Evolutionary conservation across 2,329 filamentous ascomycete genomes (phyloP).

Genomic region (Trematosphaeria pertusa): DNA sequence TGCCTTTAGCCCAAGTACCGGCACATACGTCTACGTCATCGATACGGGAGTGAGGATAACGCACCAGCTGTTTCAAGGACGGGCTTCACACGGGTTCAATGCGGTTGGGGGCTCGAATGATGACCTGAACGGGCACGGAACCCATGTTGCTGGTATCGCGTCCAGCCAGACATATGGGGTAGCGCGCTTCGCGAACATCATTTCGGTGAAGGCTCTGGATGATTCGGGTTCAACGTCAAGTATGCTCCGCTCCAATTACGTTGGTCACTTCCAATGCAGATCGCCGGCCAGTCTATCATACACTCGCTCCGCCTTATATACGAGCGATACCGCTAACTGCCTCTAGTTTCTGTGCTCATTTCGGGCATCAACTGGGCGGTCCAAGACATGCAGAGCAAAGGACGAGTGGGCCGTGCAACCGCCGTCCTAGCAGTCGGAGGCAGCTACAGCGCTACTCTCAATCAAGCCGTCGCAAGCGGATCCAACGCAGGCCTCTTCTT

Average conservation of each 20-base stretch:
- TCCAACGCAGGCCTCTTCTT: slow-evolving; percentile 34
- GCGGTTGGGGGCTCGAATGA: slow-evolving; percentile 83
- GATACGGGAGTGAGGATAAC: slow-evolving; percentile 91
- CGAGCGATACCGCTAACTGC: not conserved
- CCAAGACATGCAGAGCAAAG: slow-evolving; percentile 21
- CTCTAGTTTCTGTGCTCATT: slow-evolving; percentile 14
- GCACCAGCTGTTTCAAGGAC: slow-evolving; percentile 94
- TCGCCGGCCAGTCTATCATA: no score
- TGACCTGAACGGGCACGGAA: slow-evolving; percentile 96
- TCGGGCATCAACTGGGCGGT: slow-evolving; percentile 26
- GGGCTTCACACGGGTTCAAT: slow-evolving; percentile 93
- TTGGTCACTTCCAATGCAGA: not conserved
- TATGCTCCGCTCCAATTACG: slow-evolving; percentile 7
- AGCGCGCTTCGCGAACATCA: slow-evolving; percentile 93
- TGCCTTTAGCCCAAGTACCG: slow-evolving; percentile 89
- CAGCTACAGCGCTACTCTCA: slow-evolving; percentile 24
- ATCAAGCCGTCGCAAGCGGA: slow-evolving; percentile 32
- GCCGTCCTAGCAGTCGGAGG: slow-evolving; percentile 29
- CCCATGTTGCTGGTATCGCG: slow-evolving; percentile 96
- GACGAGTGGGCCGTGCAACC: slow-evolving; percentile 24
- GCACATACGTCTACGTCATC: slow-evolving; percentile 96
- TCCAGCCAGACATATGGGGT: slow-evolving; percentile 98
- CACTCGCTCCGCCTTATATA: not conserved
- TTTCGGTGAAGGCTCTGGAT: slow-evolving; percentile 90
- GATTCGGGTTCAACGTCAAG: slow-evolving; percentile 11